A percentile compares a stretch with the other conserved stretches of the same genome.
phyloP scores from a whole-genome alignment of 129 eudicot species.

The Flaveria sonorensis region DNA sequence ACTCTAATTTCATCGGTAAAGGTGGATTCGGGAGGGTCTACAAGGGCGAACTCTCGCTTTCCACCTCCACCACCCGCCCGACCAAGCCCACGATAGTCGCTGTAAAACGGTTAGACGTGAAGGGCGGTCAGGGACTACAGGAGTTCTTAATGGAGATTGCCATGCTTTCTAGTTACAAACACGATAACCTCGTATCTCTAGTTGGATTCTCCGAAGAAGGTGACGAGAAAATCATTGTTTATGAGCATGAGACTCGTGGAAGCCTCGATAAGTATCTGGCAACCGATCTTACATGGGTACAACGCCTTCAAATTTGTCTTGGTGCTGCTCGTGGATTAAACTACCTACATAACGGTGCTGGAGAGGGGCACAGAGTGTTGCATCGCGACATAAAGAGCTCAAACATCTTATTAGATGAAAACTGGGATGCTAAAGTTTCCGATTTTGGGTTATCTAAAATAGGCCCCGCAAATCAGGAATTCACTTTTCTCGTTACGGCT shows the following conservation, averaged over 20 bases:
- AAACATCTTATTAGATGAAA: constrained; percentile 14
- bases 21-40: constrained; percentile 37
- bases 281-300: constrained; percentile 25
- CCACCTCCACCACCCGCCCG: not conserved
- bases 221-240: constrained; percentile 20
- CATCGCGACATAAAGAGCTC: constrained; percentile 31
- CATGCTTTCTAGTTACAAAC: constrained; percentile 30
- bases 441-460: constrained; percentile 37
- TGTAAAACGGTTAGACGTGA: constrained; percentile 24
- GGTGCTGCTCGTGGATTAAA: constrained; percentile 28
- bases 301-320: constrained; percentile 30
- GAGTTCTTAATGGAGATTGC: constrained; percentile 29
- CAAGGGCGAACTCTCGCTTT: constrained; percentile 19
- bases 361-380: constrained; percentile 20
- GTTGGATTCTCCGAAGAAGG: constrained; percentile 24
- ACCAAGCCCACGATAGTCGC: constrained; percentile 1
- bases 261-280: constrained; percentile 26
- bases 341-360: constrained; percentile 8
- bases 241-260: constrained; percentile 20
- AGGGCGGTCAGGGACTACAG: constrained; percentile 8
- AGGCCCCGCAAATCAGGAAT: constrained; percentile 30
- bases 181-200: constrained; percentile 21
- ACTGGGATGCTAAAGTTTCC: constrained; percentile 31
- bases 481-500: constrained; percentile 29
- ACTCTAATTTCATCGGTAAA: constrained; percentile 2